These are phyloP conservation scores for Calocera cornea DNA, from an alignment of 768 basidiomycete species.

Conservation along the genomic window DNA sequence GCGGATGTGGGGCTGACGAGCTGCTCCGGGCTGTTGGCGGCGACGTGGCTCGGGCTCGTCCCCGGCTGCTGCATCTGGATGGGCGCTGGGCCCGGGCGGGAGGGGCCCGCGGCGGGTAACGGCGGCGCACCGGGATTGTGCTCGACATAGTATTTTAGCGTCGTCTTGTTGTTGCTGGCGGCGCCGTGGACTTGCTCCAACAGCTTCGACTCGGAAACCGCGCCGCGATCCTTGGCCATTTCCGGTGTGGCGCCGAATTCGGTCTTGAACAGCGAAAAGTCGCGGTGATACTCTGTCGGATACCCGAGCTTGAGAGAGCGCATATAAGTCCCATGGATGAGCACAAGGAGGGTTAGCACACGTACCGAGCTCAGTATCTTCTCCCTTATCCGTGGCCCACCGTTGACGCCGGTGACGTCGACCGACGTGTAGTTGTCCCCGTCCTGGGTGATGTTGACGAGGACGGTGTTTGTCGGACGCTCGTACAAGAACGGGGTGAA, in stretches of 20 bases:
- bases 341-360: background rate
- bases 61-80: background rate
- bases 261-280: background rate
- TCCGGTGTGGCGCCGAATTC: background rate
- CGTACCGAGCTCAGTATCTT: slow-evolving; percentile 1
- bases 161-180: slow-evolving; percentile 1
- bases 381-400: background rate
- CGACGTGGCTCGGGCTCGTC: background rate
- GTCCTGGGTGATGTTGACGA: background rate
- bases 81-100: background rate
- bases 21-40: background rate
- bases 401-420: background rate
- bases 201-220: background rate
- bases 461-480: background rate
- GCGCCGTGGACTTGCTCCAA: background rate
- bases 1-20: background rate
- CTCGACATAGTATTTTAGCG: slow-evolving; percentile 1
- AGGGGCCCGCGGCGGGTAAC: background rate
- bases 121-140: background rate
- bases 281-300: background rate
- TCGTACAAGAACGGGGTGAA: background rate
- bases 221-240: background rate
- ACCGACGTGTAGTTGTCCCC: background rate
- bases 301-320: background rate
- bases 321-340: background rate